These are phyloP conservation scores for Suillus bovinus DNA, from an alignment of 768 basidiomycete species.

Conservation along the genomic window DNA sequence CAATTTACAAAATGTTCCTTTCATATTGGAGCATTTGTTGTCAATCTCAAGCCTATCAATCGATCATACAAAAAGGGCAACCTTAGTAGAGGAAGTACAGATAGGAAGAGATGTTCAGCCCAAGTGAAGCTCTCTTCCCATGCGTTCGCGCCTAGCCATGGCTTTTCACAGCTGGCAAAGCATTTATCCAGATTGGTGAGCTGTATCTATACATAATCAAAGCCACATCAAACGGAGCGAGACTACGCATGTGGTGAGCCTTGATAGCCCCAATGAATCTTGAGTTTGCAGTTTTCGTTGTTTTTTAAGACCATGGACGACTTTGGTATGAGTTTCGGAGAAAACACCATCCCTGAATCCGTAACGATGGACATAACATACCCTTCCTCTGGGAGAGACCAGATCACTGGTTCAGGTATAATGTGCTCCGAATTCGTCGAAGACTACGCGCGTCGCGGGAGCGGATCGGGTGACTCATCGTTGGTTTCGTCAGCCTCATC, in stretches of 20 bases:
- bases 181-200: neutral
- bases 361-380: neutral
- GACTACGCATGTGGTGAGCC: neutral
- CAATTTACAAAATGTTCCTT: neutral
- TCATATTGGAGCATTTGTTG: neutral
- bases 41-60: neutral
- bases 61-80: neutral
- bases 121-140: neutral
- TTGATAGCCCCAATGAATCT: neutral
- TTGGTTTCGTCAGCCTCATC: neutral
- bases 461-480: neutral
- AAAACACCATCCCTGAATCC: neutral
- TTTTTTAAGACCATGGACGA: neutral
- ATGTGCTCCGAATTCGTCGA: neutral
- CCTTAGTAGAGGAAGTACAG: neutral
- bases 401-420: neutral
- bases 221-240: neutral
- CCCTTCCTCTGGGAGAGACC: neutral
- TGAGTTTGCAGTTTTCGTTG: neutral
- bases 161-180: neutral
- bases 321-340: neutral
- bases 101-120: constrained; percentile 2
- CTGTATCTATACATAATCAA: neutral
- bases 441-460: neutral
- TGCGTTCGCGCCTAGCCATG: neutral